A percentile compares a stretch with the other conserved stretches of the same genome.
These are phyloP conservation scores for Aspergillus eucalypticola DNA, from an alignment of 2,329 filamentous ascomycete species.

Conservation along the genomic window DNA sequence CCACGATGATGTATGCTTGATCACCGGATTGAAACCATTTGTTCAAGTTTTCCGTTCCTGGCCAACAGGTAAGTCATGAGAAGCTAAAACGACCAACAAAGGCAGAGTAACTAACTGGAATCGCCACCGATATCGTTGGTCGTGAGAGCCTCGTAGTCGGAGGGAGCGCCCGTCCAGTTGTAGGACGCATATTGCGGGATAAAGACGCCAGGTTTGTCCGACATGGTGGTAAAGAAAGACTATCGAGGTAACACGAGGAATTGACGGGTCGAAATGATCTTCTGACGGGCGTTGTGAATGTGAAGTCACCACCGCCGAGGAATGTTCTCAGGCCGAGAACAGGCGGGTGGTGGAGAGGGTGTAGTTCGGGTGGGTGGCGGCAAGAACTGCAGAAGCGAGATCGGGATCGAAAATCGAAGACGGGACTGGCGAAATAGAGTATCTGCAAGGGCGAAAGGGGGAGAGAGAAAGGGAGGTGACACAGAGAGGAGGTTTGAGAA, in stretches of 20 bases:
- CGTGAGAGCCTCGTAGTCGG: slow-evolving; percentile 47
- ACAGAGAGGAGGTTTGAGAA: too few species aligned
- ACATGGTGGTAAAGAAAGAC: slow-evolving; percentile 24
- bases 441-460: not conserved
- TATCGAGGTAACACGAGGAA: not conserved
- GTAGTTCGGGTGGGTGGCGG: not conserved
- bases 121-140: slow-evolving; percentile 69
- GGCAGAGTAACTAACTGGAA: slow-evolving; percentile 63
- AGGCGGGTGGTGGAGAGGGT: slow-evolving; percentile 3
- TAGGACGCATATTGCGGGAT: slow-evolving; percentile 50
- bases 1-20: slow-evolving; percentile 87
- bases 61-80: slow-evolving; percentile 15
- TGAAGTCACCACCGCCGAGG: slow-evolving; percentile 5
- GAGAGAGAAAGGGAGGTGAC: not conserved
- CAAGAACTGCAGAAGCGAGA: not conserved
- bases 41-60: slow-evolving; percentile 84
- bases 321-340: slow-evolving; percentile 1
- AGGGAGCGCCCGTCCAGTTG: slow-evolving; percentile 50
- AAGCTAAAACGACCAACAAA: not conserved
- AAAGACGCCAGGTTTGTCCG: slow-evolving; percentile 33
- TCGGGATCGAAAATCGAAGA: not conserved
- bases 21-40: slow-evolving; percentile 93
- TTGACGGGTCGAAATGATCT: not conserved
- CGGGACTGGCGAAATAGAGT: not conserved
- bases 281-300: not conserved